phyloP scores from a whole-genome alignment of 2,329 filamentous ascomycete genomes.

The Corniculantispora saksenae region DNA sequence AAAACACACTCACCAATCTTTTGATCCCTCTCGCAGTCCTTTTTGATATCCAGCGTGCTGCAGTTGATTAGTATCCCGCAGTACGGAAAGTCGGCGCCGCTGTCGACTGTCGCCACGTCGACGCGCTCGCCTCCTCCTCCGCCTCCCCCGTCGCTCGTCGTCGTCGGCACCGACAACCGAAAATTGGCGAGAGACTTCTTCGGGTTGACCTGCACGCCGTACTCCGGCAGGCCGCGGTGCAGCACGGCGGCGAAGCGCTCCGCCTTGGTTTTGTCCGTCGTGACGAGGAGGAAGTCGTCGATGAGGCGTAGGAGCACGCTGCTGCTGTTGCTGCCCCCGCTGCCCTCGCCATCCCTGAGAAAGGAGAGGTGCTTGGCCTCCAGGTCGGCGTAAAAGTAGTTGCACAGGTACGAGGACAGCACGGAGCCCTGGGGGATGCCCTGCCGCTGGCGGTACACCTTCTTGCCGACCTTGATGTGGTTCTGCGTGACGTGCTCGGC shows the following conservation, averaged over 20 bases:
- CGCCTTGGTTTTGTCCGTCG: slow-evolving; percentile 66
- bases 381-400: slow-evolving; percentile 91
- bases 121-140: slow-evolving; percentile 36
- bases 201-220: slow-evolving; percentile 76
- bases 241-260: slow-evolving; percentile 74
- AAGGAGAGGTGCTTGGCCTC: slow-evolving; percentile 72
- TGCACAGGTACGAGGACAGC: slow-evolving; percentile 83
- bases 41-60: slow-evolving; percentile 71
- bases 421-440: slow-evolving; percentile 95
- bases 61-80: slow-evolving; percentile 81
- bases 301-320: slow-evolving; percentile 78
- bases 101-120: slow-evolving; percentile 49
- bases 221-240: slow-evolving; percentile 75
- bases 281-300: slow-evolving; percentile 92
- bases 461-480: slow-evolving; percentile 84
- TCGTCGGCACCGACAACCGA: slow-evolving; percentile 54
- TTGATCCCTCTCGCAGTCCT: slow-evolving; percentile 59
- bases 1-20: slow-evolving; percentile 47
- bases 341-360: slow-evolving; percentile 39
- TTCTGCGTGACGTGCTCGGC: slow-evolving; percentile 81
- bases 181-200: slow-evolving; percentile 88
- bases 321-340: too few relatives aligned
- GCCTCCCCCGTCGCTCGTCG: neutral
- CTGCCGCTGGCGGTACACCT: slow-evolving; percentile 80
- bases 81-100: slow-evolving; percentile 70